Conservation (phyloP, 331 rosid genomes). For the Acacia concinna region DNA sequence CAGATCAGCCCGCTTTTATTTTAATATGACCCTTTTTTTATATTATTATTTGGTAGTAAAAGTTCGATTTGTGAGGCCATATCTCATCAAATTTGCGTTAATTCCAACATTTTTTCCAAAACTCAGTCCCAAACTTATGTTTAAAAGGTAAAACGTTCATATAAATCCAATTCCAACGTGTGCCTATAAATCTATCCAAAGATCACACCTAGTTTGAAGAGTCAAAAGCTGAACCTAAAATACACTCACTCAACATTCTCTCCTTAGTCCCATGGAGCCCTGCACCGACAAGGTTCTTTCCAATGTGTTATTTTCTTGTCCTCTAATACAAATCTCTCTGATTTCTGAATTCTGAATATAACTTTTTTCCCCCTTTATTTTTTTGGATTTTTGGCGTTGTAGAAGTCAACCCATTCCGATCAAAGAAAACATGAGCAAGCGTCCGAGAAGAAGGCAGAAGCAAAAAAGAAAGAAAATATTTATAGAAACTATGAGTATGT, state of each 20-base stretch:
- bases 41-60: no score
- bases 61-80: background rate
- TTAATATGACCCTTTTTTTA: background rate
- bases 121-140: background rate
- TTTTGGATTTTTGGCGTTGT: background rate
- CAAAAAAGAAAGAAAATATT: background rate
- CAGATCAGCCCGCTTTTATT: background rate
- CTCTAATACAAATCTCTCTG: background rate
- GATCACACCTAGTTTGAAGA: background rate
- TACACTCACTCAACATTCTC: background rate
- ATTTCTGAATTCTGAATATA: background rate
- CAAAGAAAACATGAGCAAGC: slow-evolving; percentile 11
- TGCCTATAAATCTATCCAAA: background rate
- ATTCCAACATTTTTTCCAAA: background rate
- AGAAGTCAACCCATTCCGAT: background rate
- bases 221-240: background rate
- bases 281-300: background rate
- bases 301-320: background rate
- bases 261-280: slow-evolving; percentile 3
- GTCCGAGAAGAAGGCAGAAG: background rate
- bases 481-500: background rate
- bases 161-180: background rate
- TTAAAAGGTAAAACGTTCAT: background rate
- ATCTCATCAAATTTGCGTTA: background rate
- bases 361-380: background rate